Conservation (phyloP, 805 yeast species). For the Suhomyces prunicola region DNA sequence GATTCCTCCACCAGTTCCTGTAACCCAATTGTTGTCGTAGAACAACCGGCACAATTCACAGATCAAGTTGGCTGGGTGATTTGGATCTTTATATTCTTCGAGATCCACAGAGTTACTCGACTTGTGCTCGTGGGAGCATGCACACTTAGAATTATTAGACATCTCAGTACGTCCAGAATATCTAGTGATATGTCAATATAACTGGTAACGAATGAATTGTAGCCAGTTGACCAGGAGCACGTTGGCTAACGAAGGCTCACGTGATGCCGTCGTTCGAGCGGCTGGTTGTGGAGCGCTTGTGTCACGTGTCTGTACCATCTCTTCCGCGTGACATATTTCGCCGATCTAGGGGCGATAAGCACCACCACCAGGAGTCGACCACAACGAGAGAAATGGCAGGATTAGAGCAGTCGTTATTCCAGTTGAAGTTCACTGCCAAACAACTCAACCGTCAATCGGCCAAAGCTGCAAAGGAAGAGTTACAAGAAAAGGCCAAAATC, state of each 20-base stretch:
- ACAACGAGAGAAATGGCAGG: slow-evolving; percentile 19
- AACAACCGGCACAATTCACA: slow-evolving; percentile 77
- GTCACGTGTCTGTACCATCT: background rate
- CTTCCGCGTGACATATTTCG: background rate
- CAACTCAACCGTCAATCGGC: slow-evolving; percentile 87
- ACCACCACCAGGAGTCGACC: background rate
- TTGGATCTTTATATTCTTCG: slow-evolving; percentile 41
- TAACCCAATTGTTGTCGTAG: slow-evolving; percentile 83
- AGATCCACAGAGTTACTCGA: background rate
- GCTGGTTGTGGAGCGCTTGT: background rate
- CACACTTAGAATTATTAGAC: background rate
- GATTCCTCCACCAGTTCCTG: slow-evolving; percentile 96
- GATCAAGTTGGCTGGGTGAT: slow-evolving; percentile 80
- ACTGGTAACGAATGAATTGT: background rate
- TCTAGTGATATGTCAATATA: background rate
- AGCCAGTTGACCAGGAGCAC: background rate
- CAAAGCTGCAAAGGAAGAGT: slow-evolving; percentile 87
- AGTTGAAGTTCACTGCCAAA: slow-evolving; percentile 76
- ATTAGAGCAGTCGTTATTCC: slow-evolving; percentile 28
- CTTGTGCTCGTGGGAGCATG: background rate
- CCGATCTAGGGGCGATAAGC: slow-evolving; percentile 4
- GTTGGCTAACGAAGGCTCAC: background rate
- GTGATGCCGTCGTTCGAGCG: background rate
- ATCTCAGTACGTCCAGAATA: background rate
- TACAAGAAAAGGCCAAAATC: slow-evolving; percentile 78